Evolutionary conservation across 2,329 filamentous ascomycete genomes (phyloP), one percentile per base, ranked within the genome.

Genomic region (Gyromitra esculenta): DNA sequence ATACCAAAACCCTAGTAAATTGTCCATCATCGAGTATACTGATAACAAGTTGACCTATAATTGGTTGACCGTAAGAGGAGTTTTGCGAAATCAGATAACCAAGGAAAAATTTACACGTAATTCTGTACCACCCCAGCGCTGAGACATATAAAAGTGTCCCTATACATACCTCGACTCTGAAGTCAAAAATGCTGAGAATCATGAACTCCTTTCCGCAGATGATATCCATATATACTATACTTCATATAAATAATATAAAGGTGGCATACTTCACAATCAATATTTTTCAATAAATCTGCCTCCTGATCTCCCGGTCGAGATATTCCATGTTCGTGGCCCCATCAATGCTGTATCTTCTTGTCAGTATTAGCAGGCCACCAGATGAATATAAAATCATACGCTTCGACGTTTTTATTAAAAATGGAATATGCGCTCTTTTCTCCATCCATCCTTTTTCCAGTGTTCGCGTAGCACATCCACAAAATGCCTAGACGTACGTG

Each of bases 381-480:
- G 21, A 59, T 67, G 39, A 45, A 25, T 9, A 8, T 56, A 54
- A 35, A n/a, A 7, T 21, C 80, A 73, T 78, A 81, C 81, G 81
- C 80, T 80, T 82, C 79, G 35, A 81, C 76, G 69, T 80, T 79
- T 56, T 82, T 64, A 43, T 82, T 82, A 71, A 82, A 82, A 9
- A 82, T 75, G 39, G 81, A 82, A 77, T 82, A 82, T 13, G 81
- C 81, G 50, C 81, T 82, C 75, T 81, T 80, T 72, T 82, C 81
- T 8, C 81, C 81, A 21, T 80, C 77, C 68, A 80, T 81, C 62
- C 76, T 64, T 66, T 68, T 60, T n/a, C 81, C 79, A 7, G 81
- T 82, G 59, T 82, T 82, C n/a, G 77, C 80, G 76, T 81, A 79
- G 79, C 81, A 81, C 78, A 82, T 82, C 81, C 81, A 82, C 39